Percentiles rank a stretch among this genome's conserved stretches.
Conservation (phyloP, 306 rosid species). For the Comarum palustre region DNA sequence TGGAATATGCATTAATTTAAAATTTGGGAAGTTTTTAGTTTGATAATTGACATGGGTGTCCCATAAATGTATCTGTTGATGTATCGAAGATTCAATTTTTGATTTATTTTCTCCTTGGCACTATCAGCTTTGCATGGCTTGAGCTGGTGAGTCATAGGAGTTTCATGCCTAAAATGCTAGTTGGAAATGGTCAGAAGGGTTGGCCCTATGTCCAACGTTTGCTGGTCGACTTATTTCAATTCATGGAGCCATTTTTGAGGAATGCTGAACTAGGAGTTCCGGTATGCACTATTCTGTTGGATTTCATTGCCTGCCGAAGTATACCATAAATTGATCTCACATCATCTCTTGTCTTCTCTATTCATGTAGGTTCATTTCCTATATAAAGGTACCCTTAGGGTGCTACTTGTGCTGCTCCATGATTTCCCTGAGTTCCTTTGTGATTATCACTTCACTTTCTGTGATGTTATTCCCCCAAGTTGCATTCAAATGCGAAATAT, state of each 20-base stretch:
- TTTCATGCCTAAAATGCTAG: constrained; percentile 93
- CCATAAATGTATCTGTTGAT: background rate
- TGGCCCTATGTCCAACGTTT: constrained; percentile 84
- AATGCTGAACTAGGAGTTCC: constrained; percentile 86
- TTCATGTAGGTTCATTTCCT: constrained; percentile 68
- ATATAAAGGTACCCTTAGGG: constrained; percentile 93
- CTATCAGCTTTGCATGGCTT: constrained; percentile 91
- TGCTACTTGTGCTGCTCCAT: constrained; percentile 90
- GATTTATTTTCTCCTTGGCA: constrained; percentile 4
- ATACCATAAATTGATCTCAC: background rate
- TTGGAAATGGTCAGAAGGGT: constrained; percentile 87
- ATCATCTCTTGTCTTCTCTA: background rate
- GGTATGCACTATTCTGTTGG: constrained; percentile 39
- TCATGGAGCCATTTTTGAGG: constrained; percentile 96
- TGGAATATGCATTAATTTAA: background rate
- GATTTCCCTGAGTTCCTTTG: constrained; percentile 96
- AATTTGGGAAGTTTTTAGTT: background rate
- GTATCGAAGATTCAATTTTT: background rate
- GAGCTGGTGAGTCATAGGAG: constrained; percentile 95
- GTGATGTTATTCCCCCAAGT: constrained; percentile 95
- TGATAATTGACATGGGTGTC: background rate
- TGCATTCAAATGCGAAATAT: constrained; percentile 98
- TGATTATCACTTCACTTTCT: constrained; percentile 93
- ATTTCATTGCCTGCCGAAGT: constrained; percentile 15
- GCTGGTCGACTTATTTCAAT: constrained; percentile 90